Conservation (phyloP, 305 asterid genomes). For the Solanum chacoense region DNA sequence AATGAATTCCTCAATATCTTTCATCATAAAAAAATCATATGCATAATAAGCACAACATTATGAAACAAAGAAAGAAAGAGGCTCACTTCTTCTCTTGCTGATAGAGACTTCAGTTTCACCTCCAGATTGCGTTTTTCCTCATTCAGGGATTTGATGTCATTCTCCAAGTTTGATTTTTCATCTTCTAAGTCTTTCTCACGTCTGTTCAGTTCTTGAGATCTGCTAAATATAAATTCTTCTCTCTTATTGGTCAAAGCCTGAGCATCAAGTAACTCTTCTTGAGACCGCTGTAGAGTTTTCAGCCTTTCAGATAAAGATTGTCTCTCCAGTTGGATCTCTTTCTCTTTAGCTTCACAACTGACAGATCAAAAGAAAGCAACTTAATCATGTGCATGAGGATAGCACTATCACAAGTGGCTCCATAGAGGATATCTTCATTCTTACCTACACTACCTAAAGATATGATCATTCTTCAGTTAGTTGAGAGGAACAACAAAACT, state of each 20-base stretch:
- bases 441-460: background rate
- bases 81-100: constrained; percentile 74
- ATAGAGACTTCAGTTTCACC: constrained; percentile 45
- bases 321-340: constrained; percentile 71
- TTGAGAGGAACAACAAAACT: background rate
- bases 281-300: constrained; percentile 59
- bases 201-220: constrained; percentile 57
- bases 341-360: constrained; percentile 80
- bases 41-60: background rate
- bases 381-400: background rate
- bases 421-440: background rate
- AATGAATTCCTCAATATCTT: background rate
- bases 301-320: constrained; percentile 66
- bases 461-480: background rate
- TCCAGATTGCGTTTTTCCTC: constrained; percentile 50
- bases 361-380: constrained; percentile 11
- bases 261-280: constrained; percentile 70
- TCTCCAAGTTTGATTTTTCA: constrained; percentile 39
- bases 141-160: constrained; percentile 33
- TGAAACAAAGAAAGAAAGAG: background rate
- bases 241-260: constrained; percentile 83
- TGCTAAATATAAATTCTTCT: constrained; percentile 54
- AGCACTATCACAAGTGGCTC: background rate
- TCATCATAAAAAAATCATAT: background rate
- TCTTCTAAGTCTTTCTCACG: constrained; percentile 57